Conservation (phyloP, 164 flowering plant genomes). For the Hamamelis virginiana region DNA sequence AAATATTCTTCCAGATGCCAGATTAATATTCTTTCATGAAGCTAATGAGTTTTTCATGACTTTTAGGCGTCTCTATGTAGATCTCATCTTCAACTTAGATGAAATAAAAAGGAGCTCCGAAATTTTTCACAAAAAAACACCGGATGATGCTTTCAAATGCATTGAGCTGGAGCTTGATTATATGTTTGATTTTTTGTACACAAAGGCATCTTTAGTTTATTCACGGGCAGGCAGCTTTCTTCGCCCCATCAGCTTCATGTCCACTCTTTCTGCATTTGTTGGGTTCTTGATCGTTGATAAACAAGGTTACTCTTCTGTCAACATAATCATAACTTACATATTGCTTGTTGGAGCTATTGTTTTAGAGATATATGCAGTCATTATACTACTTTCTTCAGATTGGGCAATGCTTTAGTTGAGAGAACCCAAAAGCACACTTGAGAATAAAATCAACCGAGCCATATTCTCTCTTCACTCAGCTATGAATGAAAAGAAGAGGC, state of each 20-base stretch:
- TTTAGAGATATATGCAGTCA: background rate
- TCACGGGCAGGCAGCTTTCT: background rate
- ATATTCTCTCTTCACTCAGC: too few species aligned
- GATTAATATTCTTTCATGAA: background rate
- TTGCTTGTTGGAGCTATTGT: slow-evolving; percentile 10
- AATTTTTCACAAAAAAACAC: too few species aligned
- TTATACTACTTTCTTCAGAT: slow-evolving; percentile 8
- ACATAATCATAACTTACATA: background rate
- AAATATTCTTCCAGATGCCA: background rate
- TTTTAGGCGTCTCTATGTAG: slow-evolving; percentile 21
- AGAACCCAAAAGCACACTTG: background rate
- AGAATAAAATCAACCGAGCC: too few species aligned
- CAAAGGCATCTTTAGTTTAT: slow-evolving; percentile 15
- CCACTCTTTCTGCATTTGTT: background rate
- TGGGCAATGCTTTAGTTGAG: background rate
- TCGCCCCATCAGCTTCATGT: background rate
- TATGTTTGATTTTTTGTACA: slow-evolving; percentile 24
- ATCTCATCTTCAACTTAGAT: slow-evolving; percentile 17
- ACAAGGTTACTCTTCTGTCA: background rate
- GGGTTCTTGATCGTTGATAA: background rate
- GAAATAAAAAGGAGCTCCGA: too few species aligned
- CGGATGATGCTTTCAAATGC: slow-evolving; percentile 9
- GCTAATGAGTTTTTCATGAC: slow-evolving; percentile 14
- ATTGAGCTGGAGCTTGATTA: slow-evolving; percentile 18
- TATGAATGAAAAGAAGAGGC: background rate